A percentile compares a stretch with the other conserved stretches of the same genome.
These are phyloP conservation scores for Fusarium sp. DNA, from an alignment of 2,329 filamentous ascomycete species.

Conservation along the genomic window DNA sequence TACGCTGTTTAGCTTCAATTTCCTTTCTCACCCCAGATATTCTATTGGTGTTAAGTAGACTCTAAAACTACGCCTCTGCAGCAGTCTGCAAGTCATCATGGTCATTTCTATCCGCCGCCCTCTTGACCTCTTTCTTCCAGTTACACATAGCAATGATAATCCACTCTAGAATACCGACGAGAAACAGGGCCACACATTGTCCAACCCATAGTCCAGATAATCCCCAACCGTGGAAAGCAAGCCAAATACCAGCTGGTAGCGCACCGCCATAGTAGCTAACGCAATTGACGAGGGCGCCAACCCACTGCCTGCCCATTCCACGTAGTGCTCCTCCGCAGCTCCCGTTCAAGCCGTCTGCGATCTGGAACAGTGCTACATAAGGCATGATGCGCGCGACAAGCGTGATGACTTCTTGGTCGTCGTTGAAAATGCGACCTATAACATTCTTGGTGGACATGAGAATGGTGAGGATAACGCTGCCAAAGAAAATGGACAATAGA, in stretches of 20 bases:
- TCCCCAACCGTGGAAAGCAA: constrained; percentile 90
- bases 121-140: constrained; percentile 68
- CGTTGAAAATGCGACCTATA: constrained; percentile 85
- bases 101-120: constrained; percentile 45
- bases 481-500: constrained; percentile 77
- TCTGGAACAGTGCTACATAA: constrained; percentile 89
- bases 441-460: constrained; percentile 78
- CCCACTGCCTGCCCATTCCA: constrained; percentile 88
- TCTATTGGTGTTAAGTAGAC: no score
- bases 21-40: no score
- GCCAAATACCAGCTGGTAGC: constrained; percentile 82
- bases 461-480: constrained; percentile 73
- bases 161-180: constrained; percentile 85
- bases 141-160: constrained; percentile 80
- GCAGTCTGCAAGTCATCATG: constrained; percentile 31
- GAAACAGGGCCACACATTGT: constrained; percentile 83
- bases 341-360: constrained; percentile 88
- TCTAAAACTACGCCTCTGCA: no score
- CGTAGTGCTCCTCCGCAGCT: constrained; percentile 84
- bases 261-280: constrained; percentile 87
- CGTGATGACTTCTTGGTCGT: constrained; percentile 77
- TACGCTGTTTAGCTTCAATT: no score
- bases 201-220: constrained; percentile 85
- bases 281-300: constrained; percentile 85
- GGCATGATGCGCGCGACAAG: constrained; percentile 85